A percentile compares a stretch with the other conserved stretches of the same genome.
phyloP scores from a whole-genome alignment of 2,329 filamentous ascomycete genomes.

The Celoporthe dispersa region DNA sequence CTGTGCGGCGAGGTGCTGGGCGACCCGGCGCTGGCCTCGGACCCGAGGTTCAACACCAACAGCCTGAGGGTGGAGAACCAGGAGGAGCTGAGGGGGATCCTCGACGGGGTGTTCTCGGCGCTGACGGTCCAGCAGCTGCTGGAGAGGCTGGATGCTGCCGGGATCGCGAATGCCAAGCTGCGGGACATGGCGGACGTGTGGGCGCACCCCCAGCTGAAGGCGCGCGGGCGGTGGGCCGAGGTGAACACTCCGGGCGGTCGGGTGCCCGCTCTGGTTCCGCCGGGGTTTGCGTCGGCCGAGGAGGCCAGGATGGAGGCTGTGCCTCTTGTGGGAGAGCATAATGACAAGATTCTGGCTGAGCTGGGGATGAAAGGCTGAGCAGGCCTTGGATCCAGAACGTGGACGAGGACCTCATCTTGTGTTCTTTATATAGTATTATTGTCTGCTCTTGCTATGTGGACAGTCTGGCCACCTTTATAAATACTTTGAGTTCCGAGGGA shows the following conservation, averaged over 20 bases:
- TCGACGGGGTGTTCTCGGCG: slow-evolving; percentile 46
- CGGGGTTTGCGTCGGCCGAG: slow-evolving; percentile 41
- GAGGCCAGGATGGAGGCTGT: slow-evolving; percentile 48
- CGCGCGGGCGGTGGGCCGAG: slow-evolving; percentile 55
- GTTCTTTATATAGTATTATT: too few species aligned
- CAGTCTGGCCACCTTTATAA: too few species aligned
- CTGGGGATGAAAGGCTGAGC: slow-evolving; percentile 40
- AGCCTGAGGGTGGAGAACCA: slow-evolving; percentile 51
- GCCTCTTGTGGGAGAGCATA: slow-evolving; percentile 56
- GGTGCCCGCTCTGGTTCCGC: slow-evolving; percentile 55
- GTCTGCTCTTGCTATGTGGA: too few species aligned
- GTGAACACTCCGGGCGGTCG: slow-evolving; percentile 51
- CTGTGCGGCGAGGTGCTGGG: slow-evolving; percentile 53
- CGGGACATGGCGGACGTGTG: slow-evolving; percentile 60
- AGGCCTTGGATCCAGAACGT: too few species aligned
- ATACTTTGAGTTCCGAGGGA: too few species aligned
- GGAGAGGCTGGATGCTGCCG: slow-evolving; percentile 48
- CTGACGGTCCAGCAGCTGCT: slow-evolving; percentile 47
- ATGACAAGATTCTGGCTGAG: slow-evolving; percentile 49
- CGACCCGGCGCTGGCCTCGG: slow-evolving; percentile 45
- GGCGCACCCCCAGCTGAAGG: slow-evolving; percentile 56
- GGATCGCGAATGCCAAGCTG: slow-evolving; percentile 59
- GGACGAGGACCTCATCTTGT: too few species aligned
- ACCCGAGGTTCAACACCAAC: slow-evolving; percentile 54
- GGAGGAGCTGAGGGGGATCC: slow-evolving; percentile 48